Base-by-base conservation (phyloP, 345 rosid genomes). In the Gossypium thurberi region DNA sequence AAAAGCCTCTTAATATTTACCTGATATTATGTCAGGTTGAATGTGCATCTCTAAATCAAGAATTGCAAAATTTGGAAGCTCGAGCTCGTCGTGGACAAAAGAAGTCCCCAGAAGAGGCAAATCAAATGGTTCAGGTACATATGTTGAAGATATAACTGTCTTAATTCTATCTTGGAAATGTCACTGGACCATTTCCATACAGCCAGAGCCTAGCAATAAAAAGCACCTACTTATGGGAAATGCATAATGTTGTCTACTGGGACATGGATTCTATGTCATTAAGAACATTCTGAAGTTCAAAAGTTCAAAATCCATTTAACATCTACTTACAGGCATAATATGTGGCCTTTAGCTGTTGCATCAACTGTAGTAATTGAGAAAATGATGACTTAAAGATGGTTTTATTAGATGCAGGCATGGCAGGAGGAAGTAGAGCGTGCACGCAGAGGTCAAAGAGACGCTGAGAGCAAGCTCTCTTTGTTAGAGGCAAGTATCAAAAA, bases 351-450 rank as follows among this genome's bases (percentile, higher is more conserved):
- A n/a, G 55, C 58, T 43, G 37, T 10, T 51, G 48, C 58, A 78
- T 50, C 50, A 56, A 55, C 14, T 1, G 2, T 55, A 11, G 47
- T 43, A 51, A 61, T 55, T 71, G 28, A 1, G 11, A 20, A 18
- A 52, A 15, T 69, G 72, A 53, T 78, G 40, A 71, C 59, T 69
- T 28, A 59, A 65, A 66, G 8, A 13, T 61, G 33, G 18, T 72
- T 71, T 60, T 48, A 37, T 74, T 71, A 79, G 97, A 88, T 89
- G 81, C 99, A 93, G 85, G 99, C 92, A 55, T 90, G 93, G 96
- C 99, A 93, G 76, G 94, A 90, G 67, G 98, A 95, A 86, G 93
- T 87, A 51, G 98, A 93, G 81, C 92, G 93, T 66, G 97, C 99
- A 76, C 92, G 91, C 79, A 94, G 83, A 72, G 94, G 94, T 83